Conservation (phyloP, 192 early-diverging fungal genomes). For the Backusella tuberculispora region DNA sequence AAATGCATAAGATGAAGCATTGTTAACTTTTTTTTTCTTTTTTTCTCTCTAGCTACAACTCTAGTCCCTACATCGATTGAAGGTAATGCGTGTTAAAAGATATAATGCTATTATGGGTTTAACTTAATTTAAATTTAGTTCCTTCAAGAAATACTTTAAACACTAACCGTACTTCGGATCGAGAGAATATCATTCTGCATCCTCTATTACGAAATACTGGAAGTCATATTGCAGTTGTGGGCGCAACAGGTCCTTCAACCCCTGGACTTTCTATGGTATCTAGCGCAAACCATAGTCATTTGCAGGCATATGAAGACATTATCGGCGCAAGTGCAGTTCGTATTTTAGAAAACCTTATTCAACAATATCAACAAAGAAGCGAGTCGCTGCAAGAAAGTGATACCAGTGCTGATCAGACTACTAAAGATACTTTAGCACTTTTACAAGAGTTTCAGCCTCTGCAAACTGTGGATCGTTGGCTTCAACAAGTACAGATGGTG, state of each 20-base stretch:
- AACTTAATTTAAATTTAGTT: neutral
- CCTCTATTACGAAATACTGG: constrained; percentile 51
- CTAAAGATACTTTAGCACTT: constrained; percentile 39
- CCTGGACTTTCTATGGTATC: constrained; percentile 44
- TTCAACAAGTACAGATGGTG: constrained; percentile 84
- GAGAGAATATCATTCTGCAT: constrained; percentile 63
- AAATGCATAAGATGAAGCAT: neutral
- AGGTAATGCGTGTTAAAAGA: neutral
- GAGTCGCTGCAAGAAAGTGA: constrained; percentile 53
- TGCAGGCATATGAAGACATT: constrained; percentile 66
- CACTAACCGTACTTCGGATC: constrained; percentile 20
- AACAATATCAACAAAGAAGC: constrained; percentile 29
- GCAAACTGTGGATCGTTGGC: constrained; percentile 80
- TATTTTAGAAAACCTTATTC: constrained; percentile 50
- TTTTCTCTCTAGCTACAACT: neutral
- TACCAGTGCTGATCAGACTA: constrained; percentile 54
- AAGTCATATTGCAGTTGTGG: constrained; percentile 4
- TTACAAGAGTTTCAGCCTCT: constrained; percentile 71
- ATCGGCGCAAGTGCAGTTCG: constrained; percentile 61
- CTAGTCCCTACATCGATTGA: neutral
- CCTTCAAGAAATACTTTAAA: neutral
- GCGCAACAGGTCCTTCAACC: neutral
- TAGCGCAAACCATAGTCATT: constrained; percentile 57
- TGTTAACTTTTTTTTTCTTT: neutral
- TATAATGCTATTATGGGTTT: neutral